Base-by-base conservation (phyloP, 148 eudicot species). In the Spergularia bocconei region DNA sequence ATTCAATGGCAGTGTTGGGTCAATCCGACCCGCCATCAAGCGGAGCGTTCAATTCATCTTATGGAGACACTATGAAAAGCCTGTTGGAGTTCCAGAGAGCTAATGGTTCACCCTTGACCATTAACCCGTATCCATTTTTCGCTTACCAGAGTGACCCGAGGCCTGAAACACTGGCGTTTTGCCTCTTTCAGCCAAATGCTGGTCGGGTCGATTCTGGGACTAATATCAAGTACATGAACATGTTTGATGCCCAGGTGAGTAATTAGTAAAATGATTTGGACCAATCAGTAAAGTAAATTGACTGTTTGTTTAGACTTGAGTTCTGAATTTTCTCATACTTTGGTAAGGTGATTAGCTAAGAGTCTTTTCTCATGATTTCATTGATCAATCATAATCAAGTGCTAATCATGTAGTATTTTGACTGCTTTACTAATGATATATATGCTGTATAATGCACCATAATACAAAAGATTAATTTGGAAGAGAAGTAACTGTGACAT, bases 61-160 rank as follows among this genome's bases (percentile, higher is more conserved):
- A 67, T 55, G 88, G 81, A 0, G 89, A 85, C 67, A 79, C 85
- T 5, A 78, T 94, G 95, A 88, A 79, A 78, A 75, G 78, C 13
- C 57, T 91, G 75, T 79, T 91, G 67, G 85, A 84, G 19, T 94
- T 94, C 71, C 88, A 62, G 38, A 86, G 78, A 33, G 78, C 70
- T 39, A 91, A 80, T 29, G 93, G 89, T 11, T 83, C 93, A 15
- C 98, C 98, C 25, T 84, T 94, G 75, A 79, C 92, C 80, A 88
- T 91, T 61, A 94, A 94, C 79, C 94, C 97, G 16, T 94, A 94
- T 81, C 98, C 98, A 11, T 94, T 84, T 82, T 94, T 94, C 69
- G 98, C 98, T 2, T 94, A 91, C 71, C 86, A 80, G 54, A 88
- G 92, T 11, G 96, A 94, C 71, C 84, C 93, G 0, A 84, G 96